phyloP scores from a whole-genome alignment of 257 asterid genomes.

The Solanum sejunctum region DNA sequence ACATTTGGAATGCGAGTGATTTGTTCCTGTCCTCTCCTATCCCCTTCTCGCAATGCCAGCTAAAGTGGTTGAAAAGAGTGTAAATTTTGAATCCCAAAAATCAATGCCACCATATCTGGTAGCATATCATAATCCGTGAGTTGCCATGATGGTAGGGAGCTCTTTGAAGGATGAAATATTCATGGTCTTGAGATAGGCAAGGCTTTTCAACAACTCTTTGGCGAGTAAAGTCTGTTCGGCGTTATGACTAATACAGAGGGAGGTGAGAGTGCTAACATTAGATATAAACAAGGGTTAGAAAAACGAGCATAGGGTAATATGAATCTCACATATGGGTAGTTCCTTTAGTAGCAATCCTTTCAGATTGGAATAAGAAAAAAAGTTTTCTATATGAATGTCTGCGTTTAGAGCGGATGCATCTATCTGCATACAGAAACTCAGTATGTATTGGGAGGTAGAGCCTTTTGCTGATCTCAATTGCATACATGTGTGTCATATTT shows the following conservation, averaged over 20 bases:
- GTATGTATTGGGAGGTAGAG: no score
- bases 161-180: background rate
- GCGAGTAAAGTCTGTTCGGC: background rate
- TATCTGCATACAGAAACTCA: no score
- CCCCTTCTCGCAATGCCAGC: no score
- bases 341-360: background rate
- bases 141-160: background rate
- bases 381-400: no score
- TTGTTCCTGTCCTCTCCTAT: no score
- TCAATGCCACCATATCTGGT: background rate
- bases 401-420: no score
- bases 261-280: background rate
- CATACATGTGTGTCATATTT: no score
- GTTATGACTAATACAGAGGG: background rate
- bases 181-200: background rate
- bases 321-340: constrained; percentile 1
- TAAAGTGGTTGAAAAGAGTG: no score
- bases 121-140: background rate
- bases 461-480: no score
- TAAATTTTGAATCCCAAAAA: background rate
- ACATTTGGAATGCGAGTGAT: no score
- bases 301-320: background rate
- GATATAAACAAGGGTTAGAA: background rate
- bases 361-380: background rate
- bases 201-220: background rate